Evolutionary conservation across 2,329 filamentous ascomycete species (phyloP).

Genomic region (Trichoderma simmonsii): DNA sequence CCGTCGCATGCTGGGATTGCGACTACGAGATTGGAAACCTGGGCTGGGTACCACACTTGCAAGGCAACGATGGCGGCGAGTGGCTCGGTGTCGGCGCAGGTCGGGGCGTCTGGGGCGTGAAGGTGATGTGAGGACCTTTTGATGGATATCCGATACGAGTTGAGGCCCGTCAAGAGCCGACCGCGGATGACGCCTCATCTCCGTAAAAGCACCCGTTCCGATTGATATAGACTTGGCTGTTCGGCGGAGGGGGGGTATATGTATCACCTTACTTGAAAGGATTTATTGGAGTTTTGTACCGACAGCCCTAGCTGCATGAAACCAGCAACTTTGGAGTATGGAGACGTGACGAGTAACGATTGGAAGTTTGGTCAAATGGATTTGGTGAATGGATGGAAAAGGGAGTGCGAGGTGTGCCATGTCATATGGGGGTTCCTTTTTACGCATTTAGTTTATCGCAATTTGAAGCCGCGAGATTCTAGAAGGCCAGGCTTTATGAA

Average conservation of each 20-base stretch:
- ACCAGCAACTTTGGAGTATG: constrained; percentile 10
- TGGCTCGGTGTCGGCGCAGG: constrained; percentile 83
- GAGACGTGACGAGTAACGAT: constrained; percentile 17
- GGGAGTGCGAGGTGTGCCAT: constrained; percentile 1
- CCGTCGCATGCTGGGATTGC: constrained; percentile 76
- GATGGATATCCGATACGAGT: not conserved
- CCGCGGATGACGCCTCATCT: not conserved
- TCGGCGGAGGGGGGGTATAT: not conserved
- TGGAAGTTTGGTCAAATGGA: constrained; percentile 14
- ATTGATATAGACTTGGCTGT: constrained; percentile 15
- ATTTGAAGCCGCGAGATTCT: constrained; percentile 15
- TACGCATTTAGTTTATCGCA: constrained; percentile 11
- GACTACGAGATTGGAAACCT: constrained; percentile 85
- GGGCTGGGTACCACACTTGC: constrained; percentile 74
- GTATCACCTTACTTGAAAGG: constrained; percentile 12
- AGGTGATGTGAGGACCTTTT: constrained; percentile 30
- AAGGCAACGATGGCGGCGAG: constrained; percentile 68
- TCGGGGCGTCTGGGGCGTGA: constrained; percentile 76
- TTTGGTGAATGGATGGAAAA: constrained; percentile 13
- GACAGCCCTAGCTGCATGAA: not conserved
- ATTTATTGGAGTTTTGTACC: constrained; percentile 16
- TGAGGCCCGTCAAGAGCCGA: not conserved
- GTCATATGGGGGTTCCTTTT: constrained; percentile 3
- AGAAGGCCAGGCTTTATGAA: constrained; percentile 6
- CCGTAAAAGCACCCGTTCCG: not conserved